Evolutionary conservation across 257 asterid species (phyloP).

Genomic region (Nicotiana undulata): DNA sequence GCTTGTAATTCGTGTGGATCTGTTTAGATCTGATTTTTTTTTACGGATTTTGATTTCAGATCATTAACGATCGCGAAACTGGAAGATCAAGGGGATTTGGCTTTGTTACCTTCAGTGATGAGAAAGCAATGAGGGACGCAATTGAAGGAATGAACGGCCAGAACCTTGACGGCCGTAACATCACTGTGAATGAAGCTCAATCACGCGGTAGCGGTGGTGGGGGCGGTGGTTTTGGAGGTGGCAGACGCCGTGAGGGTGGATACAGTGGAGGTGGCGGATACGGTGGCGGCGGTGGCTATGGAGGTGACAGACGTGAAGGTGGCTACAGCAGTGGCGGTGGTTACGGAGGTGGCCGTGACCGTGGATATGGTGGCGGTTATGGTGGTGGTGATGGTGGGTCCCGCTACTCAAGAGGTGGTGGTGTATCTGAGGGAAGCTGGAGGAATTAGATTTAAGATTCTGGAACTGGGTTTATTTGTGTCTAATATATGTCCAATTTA

Average conservation of each 20-base stretch:
- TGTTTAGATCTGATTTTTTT: slow-evolving; percentile 21
- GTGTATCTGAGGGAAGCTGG: slow-evolving; percentile 47
- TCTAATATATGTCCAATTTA: neutral
- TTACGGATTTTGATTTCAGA: slow-evolving; percentile 23
- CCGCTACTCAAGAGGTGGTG: slow-evolving; percentile 24
- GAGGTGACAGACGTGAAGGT: slow-evolving; percentile 16
- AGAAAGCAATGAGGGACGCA: slow-evolving; percentile 70
- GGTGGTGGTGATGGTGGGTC: slow-evolving; percentile 20
- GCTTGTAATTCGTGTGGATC: neutral
- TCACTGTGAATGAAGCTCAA: slow-evolving; percentile 91
- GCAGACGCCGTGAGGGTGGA: slow-evolving; percentile 17
- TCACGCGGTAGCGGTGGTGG: slow-evolving; percentile 61
- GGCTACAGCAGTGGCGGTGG: slow-evolving; percentile 28
- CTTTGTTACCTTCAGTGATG: slow-evolving; percentile 77
- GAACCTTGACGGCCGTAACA: slow-evolving; percentile 75
- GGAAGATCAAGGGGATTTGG: slow-evolving; percentile 97
- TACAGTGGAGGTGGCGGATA: slow-evolving; percentile 24
- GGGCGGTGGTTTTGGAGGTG: slow-evolving; percentile 22
- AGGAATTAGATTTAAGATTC: slow-evolving; percentile 25
- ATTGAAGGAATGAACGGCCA: slow-evolving; percentile 84
- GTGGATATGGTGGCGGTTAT: slow-evolving; percentile 26
- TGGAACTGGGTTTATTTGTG: neutral
- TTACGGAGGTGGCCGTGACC: slow-evolving; percentile 22
- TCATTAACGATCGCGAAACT: slow-evolving; percentile 81
- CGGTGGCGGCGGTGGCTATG: slow-evolving; percentile 21